Percentiles rank a stretch among this genome's conserved stretches.
These are phyloP conservation scores for Oryza australiensis DNA, from an alignment of 176 grass and related monocot species.

Conservation along the genomic window DNA sequence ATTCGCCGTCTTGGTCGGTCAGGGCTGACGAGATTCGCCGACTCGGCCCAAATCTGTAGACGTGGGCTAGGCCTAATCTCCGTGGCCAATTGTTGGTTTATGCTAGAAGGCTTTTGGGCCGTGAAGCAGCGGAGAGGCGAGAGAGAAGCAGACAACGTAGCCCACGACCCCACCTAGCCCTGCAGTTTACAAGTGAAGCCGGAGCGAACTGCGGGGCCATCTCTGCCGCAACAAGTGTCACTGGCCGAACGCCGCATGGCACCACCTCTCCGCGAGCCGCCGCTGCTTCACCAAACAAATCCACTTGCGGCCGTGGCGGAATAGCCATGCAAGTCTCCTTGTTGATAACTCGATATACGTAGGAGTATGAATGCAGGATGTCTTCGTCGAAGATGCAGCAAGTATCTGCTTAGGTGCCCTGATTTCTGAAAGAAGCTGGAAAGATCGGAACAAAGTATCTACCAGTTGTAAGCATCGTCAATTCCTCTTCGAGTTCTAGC, in stretches of 20 bases:
- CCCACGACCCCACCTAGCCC: neutral
- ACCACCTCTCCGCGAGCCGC: neutral
- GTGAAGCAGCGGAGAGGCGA: neutral
- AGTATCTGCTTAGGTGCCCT: neutral
- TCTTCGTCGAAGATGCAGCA: too few species aligned
- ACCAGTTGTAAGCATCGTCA: neutral
- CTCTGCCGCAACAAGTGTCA: constrained; percentile 19
- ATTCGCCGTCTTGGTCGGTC: too few species aligned
- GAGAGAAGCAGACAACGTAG: too few species aligned
- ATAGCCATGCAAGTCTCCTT: too few species aligned
- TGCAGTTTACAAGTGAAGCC: neutral
- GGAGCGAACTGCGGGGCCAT: neutral
- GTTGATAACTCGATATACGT: too few species aligned
- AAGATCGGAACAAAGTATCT: neutral
- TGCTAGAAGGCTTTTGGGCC: neutral
- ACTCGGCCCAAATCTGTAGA: too few species aligned
- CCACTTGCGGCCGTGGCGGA: neutral
- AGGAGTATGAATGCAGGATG: too few species aligned
- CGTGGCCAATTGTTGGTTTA: neutral
- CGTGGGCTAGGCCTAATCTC: too few species aligned
- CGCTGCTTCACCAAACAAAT: neutral
- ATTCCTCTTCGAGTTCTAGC: neutral
- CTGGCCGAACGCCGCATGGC: neutral
- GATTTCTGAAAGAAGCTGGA: neutral
- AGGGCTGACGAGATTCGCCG: too few species aligned